These are phyloP conservation scores for Mycena leptocephala DNA, from an alignment of 768 basidiomycete genomes.

Conservation along the genomic window DNA sequence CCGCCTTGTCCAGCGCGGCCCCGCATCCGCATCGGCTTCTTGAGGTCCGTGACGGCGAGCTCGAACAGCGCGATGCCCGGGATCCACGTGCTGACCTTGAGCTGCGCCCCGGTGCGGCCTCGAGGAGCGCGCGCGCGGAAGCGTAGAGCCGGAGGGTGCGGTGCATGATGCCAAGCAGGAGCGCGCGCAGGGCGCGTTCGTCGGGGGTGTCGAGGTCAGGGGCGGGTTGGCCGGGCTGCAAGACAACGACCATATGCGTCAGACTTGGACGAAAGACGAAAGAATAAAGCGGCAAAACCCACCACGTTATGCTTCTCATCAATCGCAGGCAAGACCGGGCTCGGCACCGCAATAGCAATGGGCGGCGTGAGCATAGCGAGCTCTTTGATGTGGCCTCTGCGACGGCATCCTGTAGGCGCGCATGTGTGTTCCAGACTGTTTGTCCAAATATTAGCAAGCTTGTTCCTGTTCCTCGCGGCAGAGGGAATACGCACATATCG, in stretches of 20 bases:
- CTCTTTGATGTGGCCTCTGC: slow-evolving; percentile 74
- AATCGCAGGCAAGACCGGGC: slow-evolving; percentile 26
- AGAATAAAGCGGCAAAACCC: neutral
- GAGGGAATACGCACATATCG: slow-evolving; percentile 66
- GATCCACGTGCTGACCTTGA: slow-evolving; percentile 78
- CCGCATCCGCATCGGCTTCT: slow-evolving; percentile 54
- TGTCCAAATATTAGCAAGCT: neutral
- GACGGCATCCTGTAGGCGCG: slow-evolving; percentile 67
- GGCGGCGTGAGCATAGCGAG: slow-evolving; percentile 67
- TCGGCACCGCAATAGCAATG: slow-evolving; percentile 50
- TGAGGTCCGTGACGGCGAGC: slow-evolving; percentile 77
- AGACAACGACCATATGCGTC: slow-evolving; percentile 14
- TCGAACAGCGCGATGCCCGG: slow-evolving; percentile 79
- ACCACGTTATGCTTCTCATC: neutral
- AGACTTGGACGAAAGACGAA: too few species aligned
- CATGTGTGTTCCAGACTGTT: slow-evolving; percentile 86
- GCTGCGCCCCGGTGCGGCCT: slow-evolving; percentile 63
- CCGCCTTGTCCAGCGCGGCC: slow-evolving; percentile 47
- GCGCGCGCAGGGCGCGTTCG: slow-evolving; percentile 77
- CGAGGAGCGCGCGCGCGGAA: slow-evolving; percentile 64
- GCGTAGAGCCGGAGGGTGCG: slow-evolving; percentile 67
- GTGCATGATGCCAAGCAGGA: slow-evolving; percentile 79
- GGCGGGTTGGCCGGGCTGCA: slow-evolving; percentile 3
- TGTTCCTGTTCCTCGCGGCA: too few species aligned
- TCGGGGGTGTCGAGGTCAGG: slow-evolving; percentile 78